Percentiles rank a stretch among this genome's conserved stretches.
Evolutionary conservation across 1,139 yeast species (phyloP).

Genomic region (Yamadazyma atlantica): DNA sequence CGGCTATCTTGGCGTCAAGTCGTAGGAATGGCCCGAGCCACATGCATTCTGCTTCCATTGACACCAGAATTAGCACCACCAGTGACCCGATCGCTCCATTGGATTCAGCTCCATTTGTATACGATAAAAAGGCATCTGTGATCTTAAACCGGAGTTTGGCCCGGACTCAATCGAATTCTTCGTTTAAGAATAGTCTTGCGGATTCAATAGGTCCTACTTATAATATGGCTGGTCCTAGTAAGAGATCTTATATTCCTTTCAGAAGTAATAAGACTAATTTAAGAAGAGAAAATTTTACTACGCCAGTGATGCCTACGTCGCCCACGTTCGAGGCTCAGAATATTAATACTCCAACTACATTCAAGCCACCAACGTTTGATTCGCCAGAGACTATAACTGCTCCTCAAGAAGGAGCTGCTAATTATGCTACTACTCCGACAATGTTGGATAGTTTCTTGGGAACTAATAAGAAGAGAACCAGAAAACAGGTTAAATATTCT

Average conservation of each 20-base stretch:
- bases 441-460: constrained; percentile 32
- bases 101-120: constrained; percentile 76
- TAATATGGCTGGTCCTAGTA: constrained; percentile 20
- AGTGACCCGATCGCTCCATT: constrained; percentile 47
- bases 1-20: constrained; percentile 2
- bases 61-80: constrained; percentile 37
- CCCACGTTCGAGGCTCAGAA: constrained; percentile 22
- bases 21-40: constrained; percentile 23
- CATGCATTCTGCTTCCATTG: constrained; percentile 50
- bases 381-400: constrained; percentile 8
- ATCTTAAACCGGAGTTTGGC: constrained; percentile 75
- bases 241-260: constrained; percentile 47
- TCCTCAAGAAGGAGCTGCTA: not conserved
- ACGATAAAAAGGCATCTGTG: constrained; percentile 76
- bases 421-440: constrained; percentile 11
- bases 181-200: constrained; percentile 73
- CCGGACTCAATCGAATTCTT: constrained; percentile 70
- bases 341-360: constrained; percentile 5
- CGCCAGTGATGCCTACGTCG: constrained; percentile 24
- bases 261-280: constrained; percentile 29
- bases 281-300: constrained; percentile 21
- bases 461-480: constrained; percentile 24
- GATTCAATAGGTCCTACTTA: constrained; percentile 47
- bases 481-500: constrained; percentile 16
- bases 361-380: constrained; percentile 8